Evolutionary conservation across 805 yeast species (phyloP).

Genomic region (Zygotorulaspora chibaensis): DNA sequence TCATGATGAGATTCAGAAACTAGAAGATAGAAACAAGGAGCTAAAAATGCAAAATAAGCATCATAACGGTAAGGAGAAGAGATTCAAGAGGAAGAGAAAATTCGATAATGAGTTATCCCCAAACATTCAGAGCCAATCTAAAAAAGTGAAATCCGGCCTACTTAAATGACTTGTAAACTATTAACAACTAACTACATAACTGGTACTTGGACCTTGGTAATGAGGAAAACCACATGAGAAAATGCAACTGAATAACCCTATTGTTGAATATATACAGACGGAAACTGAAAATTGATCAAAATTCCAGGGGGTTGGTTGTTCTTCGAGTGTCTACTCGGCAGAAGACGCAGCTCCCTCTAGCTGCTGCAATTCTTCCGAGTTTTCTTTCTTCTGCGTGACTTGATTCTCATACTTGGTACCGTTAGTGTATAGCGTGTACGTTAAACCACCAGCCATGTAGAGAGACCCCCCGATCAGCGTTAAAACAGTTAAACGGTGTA

Average conservation of each 20-base stretch:
- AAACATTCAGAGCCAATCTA: constrained; percentile 2
- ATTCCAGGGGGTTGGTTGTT: not conserved
- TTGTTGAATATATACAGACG: constrained; percentile 1
- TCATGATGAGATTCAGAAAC: constrained; percentile 18
- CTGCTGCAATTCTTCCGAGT: constrained; percentile 13
- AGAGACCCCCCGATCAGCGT: constrained; percentile 56
- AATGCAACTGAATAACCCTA: not conserved
- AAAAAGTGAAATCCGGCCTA: not conserved
- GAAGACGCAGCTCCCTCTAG: constrained; percentile 20
- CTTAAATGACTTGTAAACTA: constrained; percentile 2
- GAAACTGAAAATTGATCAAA: not conserved
- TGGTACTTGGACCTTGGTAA: not conserved
- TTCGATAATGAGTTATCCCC: constrained; percentile 5
- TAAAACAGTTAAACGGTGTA: constrained; percentile 67
- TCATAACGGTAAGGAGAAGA: constrained; percentile 38
- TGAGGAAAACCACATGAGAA: not conserved
- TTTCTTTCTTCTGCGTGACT: constrained; percentile 29
- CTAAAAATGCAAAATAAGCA: constrained; percentile 26
- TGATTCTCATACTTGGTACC: constrained; percentile 49
- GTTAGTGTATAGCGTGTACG: constrained; percentile 48
- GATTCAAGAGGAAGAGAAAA: constrained; percentile 24
- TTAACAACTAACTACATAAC: constrained; percentile 1
- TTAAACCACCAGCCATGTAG: constrained; percentile 50
- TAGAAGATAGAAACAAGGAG: constrained; percentile 23
- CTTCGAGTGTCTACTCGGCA: constrained; percentile 10